Conservation (phyloP, 345 rosid genomes). For the Citropsis articulata region DNA sequence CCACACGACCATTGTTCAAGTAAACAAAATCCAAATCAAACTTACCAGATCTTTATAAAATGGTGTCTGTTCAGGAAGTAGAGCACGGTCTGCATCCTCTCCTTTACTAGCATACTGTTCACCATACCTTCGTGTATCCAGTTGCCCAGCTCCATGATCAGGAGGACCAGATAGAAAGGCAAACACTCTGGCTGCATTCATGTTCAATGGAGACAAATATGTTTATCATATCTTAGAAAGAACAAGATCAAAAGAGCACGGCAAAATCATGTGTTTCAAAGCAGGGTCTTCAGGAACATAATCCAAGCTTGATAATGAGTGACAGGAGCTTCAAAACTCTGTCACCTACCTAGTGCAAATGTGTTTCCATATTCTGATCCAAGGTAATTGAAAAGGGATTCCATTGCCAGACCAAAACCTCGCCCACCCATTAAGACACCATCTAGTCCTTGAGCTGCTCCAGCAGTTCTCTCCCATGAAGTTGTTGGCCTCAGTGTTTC, state of each 20-base stretch:
- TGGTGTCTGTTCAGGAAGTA: constrained; percentile 98
- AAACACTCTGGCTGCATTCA: constrained; percentile 87
- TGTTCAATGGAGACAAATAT: constrained; percentile 20
- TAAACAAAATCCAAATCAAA: constrained; percentile 21
- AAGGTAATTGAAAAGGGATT: constrained; percentile 82
- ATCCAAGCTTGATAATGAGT: not conserved
- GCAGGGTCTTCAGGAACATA: not conserved
- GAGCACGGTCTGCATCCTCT: constrained; percentile 97
- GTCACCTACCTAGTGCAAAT: constrained; percentile 79
- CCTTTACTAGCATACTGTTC: constrained; percentile 99
- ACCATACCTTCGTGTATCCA: constrained; percentile 95
- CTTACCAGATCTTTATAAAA: constrained; percentile 92
- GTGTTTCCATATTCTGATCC: constrained; percentile 96
- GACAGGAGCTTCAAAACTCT: constrained; percentile 21
- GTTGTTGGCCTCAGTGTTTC: constrained; percentile 95
- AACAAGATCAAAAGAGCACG: not conserved
- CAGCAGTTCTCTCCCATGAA: constrained; percentile 93
- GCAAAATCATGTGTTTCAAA: not conserved
- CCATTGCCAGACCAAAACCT: constrained; percentile 98
- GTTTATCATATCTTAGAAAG: not conserved
- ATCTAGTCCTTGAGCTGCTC: constrained; percentile 72
- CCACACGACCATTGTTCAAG: not conserved
- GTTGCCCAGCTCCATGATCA: constrained; percentile 97
- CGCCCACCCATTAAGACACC: constrained; percentile 95
- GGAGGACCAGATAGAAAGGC: constrained; percentile 98